Conservation (phyloP, 192 early-diverging fungal genomes). For the Phycomyces nitens region DNA sequence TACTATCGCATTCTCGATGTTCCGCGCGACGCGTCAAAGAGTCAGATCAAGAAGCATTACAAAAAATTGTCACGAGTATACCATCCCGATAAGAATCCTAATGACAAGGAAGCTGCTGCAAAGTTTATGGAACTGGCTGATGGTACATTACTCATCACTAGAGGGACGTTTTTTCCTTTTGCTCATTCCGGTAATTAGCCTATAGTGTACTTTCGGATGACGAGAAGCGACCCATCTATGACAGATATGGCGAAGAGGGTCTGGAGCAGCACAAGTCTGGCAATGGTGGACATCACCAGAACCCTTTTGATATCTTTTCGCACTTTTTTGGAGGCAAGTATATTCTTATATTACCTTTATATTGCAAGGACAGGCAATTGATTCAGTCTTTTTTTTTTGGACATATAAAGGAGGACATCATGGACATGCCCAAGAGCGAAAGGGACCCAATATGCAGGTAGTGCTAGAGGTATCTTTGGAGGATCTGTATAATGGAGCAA, state of each 20-base stretch:
- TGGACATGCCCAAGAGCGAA: slow-evolving; percentile 56
- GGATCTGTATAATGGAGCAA: slow-evolving; percentile 83
- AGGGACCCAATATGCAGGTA: slow-evolving; percentile 77
- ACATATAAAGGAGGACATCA: neutral
- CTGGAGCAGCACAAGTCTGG: slow-evolving; percentile 68
- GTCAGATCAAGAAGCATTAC: slow-evolving; percentile 94
- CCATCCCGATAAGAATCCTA: slow-evolving; percentile 86
- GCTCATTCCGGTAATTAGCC: slow-evolving; percentile 46
- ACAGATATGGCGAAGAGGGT: slow-evolving; percentile 95
- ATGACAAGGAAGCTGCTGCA: slow-evolving; percentile 19
- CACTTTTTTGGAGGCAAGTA: slow-evolving; percentile 77
- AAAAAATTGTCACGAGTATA: slow-evolving; percentile 85
- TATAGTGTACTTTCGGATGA: slow-evolving; percentile 93
- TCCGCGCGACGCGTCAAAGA: slow-evolving; percentile 68
- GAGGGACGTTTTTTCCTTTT: neutral
- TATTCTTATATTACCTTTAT: too few species aligned
- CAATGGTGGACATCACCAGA: slow-evolving; percentile 62
- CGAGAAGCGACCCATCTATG: slow-evolving; percentile 90
- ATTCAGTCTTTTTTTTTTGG: too few species aligned
- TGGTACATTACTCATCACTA: neutral
- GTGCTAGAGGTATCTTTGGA: slow-evolving; percentile 82
- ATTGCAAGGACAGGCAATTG: too few species aligned
- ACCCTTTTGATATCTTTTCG: slow-evolving; percentile 97
- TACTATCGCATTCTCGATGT: slow-evolving; percentile 71
- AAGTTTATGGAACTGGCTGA: slow-evolving; percentile 23